Percentiles rank a stretch among this genome's conserved stretches.
Evolutionary conservation across 176 grass and related monocot species (phyloP).

Genomic region (Oryza coarctata): DNA sequence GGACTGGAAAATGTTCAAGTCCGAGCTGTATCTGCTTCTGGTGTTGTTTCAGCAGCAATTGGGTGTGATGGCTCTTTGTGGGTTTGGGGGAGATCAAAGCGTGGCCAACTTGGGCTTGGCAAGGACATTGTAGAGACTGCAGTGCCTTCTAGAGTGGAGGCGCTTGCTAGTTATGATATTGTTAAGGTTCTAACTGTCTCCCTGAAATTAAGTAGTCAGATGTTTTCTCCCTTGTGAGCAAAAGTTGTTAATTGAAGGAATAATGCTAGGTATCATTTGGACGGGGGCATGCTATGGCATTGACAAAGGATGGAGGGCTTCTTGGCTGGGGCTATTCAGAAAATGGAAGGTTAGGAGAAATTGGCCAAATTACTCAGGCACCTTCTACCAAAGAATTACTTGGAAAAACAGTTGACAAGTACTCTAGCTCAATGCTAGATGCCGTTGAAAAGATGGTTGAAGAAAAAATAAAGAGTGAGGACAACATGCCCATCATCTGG

Average conservation of each 20-base stretch:
- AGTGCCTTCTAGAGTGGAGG: conserved; percentile 56
- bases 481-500: conserved; percentile 87
- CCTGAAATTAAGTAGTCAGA: conserved; percentile 22
- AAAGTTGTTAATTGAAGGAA: conserved; percentile 22
- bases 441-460: conserved; percentile 72
- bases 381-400: conserved; percentile 38
- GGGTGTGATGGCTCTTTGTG: conserved; percentile 76
- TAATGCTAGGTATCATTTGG: conserved; percentile 74
- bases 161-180: conserved; percentile 59
- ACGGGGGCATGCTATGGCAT: conserved; percentile 85
- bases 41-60: conserved; percentile 77
- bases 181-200: conserved; percentile 59
- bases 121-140: conserved; percentile 49
- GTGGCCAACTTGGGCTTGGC: conserved; percentile 89
- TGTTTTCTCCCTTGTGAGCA: conserved; percentile 1
- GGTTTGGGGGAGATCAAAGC: conserved; percentile 90
- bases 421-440: conserved; percentile 57
- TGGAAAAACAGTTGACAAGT: conserved; percentile 28
- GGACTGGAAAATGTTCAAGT: conserved; percentile 79
- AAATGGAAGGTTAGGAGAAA: conserved; percentile 85
- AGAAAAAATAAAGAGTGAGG: conserved; percentile 69
- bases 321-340: conserved; percentile 93
- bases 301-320: conserved; percentile 68
- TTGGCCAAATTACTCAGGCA: conserved; percentile 41
- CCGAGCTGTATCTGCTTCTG: conserved; percentile 68